Evolutionary conservation across 2,329 filamentous ascomycete genomes (phyloP), one percentile per base, ranked within the genome.

Genomic region (Torrubiellomyces zombiae): DNA sequence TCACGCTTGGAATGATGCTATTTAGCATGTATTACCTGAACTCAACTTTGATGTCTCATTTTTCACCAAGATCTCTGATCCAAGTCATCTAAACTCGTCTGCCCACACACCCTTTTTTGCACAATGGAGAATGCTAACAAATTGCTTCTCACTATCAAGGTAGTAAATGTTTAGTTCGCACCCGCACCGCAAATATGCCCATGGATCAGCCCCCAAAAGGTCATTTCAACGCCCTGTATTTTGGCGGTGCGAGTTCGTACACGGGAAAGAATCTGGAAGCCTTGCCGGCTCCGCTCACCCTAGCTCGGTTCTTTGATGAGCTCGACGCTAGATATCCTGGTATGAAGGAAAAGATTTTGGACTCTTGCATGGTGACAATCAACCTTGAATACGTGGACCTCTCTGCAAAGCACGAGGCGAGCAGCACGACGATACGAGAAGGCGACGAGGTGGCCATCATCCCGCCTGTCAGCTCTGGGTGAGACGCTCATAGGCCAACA

Each of bases 391-490:
- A 91, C 52, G 71, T 86, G 42, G 77, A 89, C 43, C 38, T 81
- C 8, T 57, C 63, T 8, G 57, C 58, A 20, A 50, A 51, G 16
- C 48, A 48, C 11, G 48, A 52, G 11, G 41, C 40, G 10, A 42
- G 44, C 7, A 53, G 53, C 10, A 37, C 58, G 14, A 45, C 67
- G 28, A 76, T 91, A 29, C 52, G 69, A 25, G 68, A 69, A 33
- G 78, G 75, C 15, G 81, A 91, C 43, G 82, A 91, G 53, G 79
- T 91, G 28, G 82, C 77, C 20, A 76, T 91, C 18, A 86, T 91
- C 29, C 81, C 82, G 17, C 81, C 82, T 7, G 82, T 91, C 36
- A 91, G 81, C 57, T 83, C 81, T 18, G 81, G 81, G 4, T 89
- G 50, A 62, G 7, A 17, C n/a, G 14, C 21, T 16, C 20, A 3